phyloP scores from a whole-genome alignment of 805 yeast genomes.

The Myxozyma monticola region DNA sequence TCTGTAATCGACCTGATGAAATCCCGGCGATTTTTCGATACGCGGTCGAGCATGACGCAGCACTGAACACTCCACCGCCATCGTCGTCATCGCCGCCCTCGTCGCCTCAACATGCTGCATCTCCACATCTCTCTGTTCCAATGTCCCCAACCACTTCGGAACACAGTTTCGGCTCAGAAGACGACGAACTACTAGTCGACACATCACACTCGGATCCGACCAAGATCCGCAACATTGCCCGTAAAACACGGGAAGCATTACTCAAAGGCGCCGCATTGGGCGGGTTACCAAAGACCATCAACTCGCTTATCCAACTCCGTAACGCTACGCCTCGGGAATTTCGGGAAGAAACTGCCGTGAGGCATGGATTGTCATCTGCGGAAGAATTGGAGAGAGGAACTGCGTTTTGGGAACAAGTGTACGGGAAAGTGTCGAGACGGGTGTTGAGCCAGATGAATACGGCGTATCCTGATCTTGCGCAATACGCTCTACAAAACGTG shows the following conservation, averaged over 20 bases:
- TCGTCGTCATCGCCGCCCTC: not conserved
- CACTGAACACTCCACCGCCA: not conserved
- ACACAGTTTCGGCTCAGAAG: slow-evolving; percentile 19
- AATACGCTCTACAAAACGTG: slow-evolving; percentile 66
- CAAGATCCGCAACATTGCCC: slow-evolving; percentile 43
- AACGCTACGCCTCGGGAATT: slow-evolving; percentile 61
- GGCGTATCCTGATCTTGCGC: slow-evolving; percentile 86
- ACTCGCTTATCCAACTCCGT: slow-evolving; percentile 65
- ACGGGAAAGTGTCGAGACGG: slow-evolving; percentile 70
- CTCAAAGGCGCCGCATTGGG: slow-evolving; percentile 75
- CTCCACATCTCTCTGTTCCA: not conserved
- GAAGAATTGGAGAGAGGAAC: slow-evolving; percentile 49
- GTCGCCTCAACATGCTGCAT: not conserved
- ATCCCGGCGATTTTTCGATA: slow-evolving; percentile 73
- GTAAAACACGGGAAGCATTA: slow-evolving; percentile 70
- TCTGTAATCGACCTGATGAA: slow-evolving; percentile 79
- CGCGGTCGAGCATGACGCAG: slow-evolving; percentile 46
- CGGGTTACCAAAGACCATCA: slow-evolving; percentile 84
- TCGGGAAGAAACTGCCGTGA: slow-evolving; percentile 37
- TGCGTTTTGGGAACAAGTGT: slow-evolving; percentile 69
- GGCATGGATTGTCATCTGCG: slow-evolving; percentile 4
- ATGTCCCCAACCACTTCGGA: not conserved
- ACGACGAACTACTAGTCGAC: slow-evolving; percentile 19
- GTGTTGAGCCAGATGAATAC: slow-evolving; percentile 65
- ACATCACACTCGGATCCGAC: slow-evolving; percentile 19